These are phyloP conservation scores for Hyphodiscus sp. DNA, from an alignment of 2,329 filamentous ascomycete genomes.

Conservation along the genomic window DNA sequence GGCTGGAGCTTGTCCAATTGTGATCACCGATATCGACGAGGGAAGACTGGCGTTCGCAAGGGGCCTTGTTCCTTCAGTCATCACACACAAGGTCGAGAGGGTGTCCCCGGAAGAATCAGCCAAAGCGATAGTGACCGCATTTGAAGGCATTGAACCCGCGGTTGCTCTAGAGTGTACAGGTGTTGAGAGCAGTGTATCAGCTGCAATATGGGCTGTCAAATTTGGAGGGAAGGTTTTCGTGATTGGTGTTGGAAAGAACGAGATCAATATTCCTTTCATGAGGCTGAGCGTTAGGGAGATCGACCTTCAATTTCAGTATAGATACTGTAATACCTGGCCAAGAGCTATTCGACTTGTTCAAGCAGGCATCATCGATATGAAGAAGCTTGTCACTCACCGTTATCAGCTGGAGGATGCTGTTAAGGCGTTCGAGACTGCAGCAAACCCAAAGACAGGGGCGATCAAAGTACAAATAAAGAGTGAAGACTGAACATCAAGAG, in stretches of 20 bases:
- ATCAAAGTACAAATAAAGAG: conserved; percentile 97
- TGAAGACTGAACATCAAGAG: conserved; percentile 21
- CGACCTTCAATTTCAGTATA: conserved; percentile 93
- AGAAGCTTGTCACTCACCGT: conserved; percentile 80
- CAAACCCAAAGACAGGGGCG: conserved; percentile 81
- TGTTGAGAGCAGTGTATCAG: conserved; percentile 79
- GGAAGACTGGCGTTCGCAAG: conserved; percentile 79
- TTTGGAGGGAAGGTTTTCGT: conserved; percentile 97
- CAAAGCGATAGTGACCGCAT: conserved; percentile 57
- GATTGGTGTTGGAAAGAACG: conserved; percentile 90
- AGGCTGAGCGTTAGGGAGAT: conserved; percentile 83
- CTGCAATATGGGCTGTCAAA: conserved; percentile 83
- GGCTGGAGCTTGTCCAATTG: conserved; percentile 81
- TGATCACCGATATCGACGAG: conserved; percentile 92
- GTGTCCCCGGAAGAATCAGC: conserved; percentile 65
- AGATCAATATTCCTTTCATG: conserved; percentile 69
- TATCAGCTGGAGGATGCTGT: conserved; percentile 81
- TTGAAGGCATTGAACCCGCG: conserved; percentile 74
- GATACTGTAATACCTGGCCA: conserved; percentile 95
- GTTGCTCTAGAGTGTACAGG: conserved; percentile 90
- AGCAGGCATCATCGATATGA: conserved; percentile 76
- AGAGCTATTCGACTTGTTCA: conserved; percentile 82
- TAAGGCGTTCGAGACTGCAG: conserved; percentile 83
- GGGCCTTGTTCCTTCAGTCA: conserved; percentile 70
- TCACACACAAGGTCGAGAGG: conserved; percentile 71